Evolutionary conservation across 2,329 filamentous ascomycete genomes (phyloP).

Genomic region (Xenosphaeropsis pyriputrescens): DNA sequence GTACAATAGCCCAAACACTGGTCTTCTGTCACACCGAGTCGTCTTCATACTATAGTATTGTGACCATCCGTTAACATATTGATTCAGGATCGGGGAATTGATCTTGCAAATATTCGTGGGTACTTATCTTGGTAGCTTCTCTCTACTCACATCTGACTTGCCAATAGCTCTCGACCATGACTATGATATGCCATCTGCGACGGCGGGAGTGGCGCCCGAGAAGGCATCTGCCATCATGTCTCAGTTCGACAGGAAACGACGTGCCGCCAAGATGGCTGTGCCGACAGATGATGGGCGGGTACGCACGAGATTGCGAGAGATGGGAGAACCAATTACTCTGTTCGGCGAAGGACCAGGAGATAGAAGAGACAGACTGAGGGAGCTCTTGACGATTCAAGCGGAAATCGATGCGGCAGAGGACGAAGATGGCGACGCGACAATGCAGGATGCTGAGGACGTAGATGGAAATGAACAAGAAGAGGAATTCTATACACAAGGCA

Average conservation of each 20-base stretch:
- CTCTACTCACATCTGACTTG: slow-evolving; percentile 10
- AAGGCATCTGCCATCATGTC: slow-evolving; percentile 18
- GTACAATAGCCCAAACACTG: too few species aligned
- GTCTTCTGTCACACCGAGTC: too few species aligned
- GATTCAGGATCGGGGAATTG: slow-evolving; percentile 30
- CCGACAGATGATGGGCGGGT: slow-evolving; percentile 89
- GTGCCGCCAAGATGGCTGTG: slow-evolving; percentile 77
- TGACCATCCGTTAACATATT: too few species aligned
- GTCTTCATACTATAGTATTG: too few species aligned
- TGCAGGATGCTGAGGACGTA: slow-evolving; percentile 34
- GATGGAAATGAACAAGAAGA: slow-evolving; percentile 62
- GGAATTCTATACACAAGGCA: slow-evolving; percentile 88
- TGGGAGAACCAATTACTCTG: slow-evolving; percentile 86
- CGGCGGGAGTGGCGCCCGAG: slow-evolving; percentile 16
- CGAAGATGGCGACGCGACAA: slow-evolving; percentile 45
- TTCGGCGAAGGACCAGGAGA: slow-evolving; percentile 86
- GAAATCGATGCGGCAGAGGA: slow-evolving; percentile 42
- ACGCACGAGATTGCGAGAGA: slow-evolving; percentile 62
- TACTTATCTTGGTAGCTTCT: slow-evolving; percentile 8
- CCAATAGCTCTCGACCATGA: slow-evolving; percentile 56
- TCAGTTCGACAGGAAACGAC: slow-evolving; percentile 83
- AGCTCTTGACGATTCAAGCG: slow-evolving; percentile 59
- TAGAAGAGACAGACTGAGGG: slow-evolving; percentile 71
- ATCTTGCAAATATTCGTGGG: slow-evolving; percentile 49
- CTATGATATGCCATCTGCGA: slow-evolving; percentile 34